A percentile compares a stretch with the other conserved stretches of the same genome.
These are phyloP conservation scores for Starmerella khaoyaiensis DNA, from an alignment of 805 yeast genomes.

Conservation along the genomic window DNA sequence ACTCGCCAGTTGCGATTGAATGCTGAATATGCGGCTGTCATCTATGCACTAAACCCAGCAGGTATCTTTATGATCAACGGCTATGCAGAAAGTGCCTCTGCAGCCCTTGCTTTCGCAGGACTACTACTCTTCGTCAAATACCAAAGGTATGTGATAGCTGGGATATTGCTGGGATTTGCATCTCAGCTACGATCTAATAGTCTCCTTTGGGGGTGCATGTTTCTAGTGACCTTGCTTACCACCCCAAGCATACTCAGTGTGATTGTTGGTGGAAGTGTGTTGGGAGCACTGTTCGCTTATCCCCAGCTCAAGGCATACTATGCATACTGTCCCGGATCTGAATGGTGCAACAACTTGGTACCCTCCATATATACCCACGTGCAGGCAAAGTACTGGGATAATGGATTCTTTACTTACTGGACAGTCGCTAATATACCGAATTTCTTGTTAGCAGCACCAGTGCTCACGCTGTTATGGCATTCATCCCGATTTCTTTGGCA, in stretches of 20 bases:
- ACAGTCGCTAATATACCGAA: constrained; percentile 69
- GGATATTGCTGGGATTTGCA: constrained; percentile 42
- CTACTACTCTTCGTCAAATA: constrained; percentile 36
- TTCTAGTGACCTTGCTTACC: constrained; percentile 28
- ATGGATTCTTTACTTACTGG: constrained; percentile 76
- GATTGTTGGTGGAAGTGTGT: constrained; percentile 42
- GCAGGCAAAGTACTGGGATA: constrained; percentile 72
- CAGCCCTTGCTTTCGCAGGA: constrained; percentile 46
- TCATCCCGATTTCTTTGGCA: constrained; percentile 28
- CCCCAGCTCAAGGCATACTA: constrained; percentile 43
- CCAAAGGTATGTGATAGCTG: constrained; percentile 36
- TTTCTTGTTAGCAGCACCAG: constrained; percentile 64
- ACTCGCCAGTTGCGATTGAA: constrained; percentile 14
- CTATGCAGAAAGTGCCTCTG: constrained; percentile 65
- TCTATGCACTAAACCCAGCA: constrained; percentile 58
- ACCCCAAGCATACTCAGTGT: no score
- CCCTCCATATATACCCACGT: constrained; percentile 59
- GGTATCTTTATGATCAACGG: constrained; percentile 65
- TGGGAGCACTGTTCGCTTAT: constrained; percentile 36
- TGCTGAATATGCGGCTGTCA: constrained; percentile 31
- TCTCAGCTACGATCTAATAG: constrained; percentile 66
- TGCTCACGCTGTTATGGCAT: constrained; percentile 35
- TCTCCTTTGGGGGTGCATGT: constrained; percentile 55
- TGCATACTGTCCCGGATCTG: constrained; percentile 40
- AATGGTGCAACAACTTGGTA: constrained; percentile 54